Evolutionary conservation across 441 rosid genomes (phyloP), one percentile per base, ranked within the genome.

Genomic region (Bruguiera hainesii): DNA sequence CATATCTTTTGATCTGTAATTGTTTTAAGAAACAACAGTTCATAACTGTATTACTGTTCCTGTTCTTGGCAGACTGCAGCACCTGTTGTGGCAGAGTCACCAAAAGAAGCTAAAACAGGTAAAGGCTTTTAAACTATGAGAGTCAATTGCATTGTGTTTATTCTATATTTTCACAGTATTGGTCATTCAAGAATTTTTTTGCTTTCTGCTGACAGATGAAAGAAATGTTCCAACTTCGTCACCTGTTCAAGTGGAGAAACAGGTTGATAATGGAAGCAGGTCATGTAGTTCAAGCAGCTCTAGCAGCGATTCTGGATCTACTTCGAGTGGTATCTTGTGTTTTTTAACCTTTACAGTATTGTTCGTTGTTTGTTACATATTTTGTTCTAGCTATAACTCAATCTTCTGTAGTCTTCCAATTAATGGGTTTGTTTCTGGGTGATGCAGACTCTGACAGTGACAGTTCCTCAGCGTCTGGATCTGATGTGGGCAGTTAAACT

Each of bases 211-310:
- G 18, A 13, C 16, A 85, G 96, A 78, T 78, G 89, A 82, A 73
- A 83, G 78, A 78, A 83, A 81, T 64, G 79, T 78, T 49, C 72
- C 89, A 23, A 70, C 85, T 50, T 83, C 81, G 21, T 73, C 81
- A 29, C 90, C 89, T 68, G 79, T 73, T 73, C 87, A 77, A 79
- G 86, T 39, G 63, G 91, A 81, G 74, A 85, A 79, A 75, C 88
- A 79, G 61, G 87, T 77, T 20, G 81, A 85, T 65, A 86, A 88
- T 76, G 85, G 86, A 58, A 88, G 87, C 80, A 83, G 89, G 76
- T 90, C 98, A 16, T 90, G 96, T 79, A 96, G 98, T 79, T 93
- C 99, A 65, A 90, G 93, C 85, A 92, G 97, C 80, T 92, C 98
- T 46, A 89, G 95, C 80, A 92, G 98, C 77, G 91, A 88, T 77